Conservation (phyloP, 2,329 filamentous ascomycete genomes). For the Microdochium bolleyi region DNA sequence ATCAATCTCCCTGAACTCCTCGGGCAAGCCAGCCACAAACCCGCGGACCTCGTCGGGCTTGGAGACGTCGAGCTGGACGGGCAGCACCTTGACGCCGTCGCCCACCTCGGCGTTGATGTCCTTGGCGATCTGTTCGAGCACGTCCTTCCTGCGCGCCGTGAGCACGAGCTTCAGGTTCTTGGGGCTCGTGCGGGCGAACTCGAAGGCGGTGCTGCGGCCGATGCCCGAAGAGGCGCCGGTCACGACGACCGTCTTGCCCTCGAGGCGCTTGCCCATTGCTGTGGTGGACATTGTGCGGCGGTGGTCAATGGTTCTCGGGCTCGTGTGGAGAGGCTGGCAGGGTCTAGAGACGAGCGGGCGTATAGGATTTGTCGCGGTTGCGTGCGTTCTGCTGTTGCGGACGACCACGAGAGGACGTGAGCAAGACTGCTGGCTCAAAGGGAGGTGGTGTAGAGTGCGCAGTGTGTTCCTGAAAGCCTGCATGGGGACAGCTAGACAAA, state of each 20-base stretch:
- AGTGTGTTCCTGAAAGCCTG: not conserved
- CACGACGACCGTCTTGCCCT: conserved; percentile 86
- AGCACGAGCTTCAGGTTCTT: conserved; percentile 75
- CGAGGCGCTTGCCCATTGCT: conserved; percentile 72
- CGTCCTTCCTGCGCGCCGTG: conserved; percentile 79
- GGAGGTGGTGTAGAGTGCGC: not conserved
- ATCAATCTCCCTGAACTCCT: conserved; percentile 78
- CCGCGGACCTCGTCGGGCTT: conserved; percentile 63
- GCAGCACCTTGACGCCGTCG: conserved; percentile 70
- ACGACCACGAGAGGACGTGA: not conserved
- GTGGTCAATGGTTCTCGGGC: not conserved
- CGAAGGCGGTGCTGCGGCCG: conserved; percentile 72
- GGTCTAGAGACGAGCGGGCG: too few species aligned
- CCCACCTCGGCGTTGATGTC: conserved; percentile 73
- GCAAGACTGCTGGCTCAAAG: not conserved
- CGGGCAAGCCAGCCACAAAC: conserved; percentile 68
- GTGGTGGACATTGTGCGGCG: conserved; percentile 40
- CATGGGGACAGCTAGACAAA: not conserved
- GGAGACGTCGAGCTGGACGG: conserved; percentile 82
- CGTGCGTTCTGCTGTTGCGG: not conserved
- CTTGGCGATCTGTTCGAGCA: conserved; percentile 64
- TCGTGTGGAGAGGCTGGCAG: not conserved
- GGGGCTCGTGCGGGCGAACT: conserved; percentile 82
- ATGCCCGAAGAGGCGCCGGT: conserved; percentile 94
- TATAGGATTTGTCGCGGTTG: too few species aligned